A percentile compares a stretch with the other conserved stretches of the same genome.
These are phyloP conservation scores for Tetragonia tetragonoides DNA, from an alignment of 148 eudicot genomes.

Conservation along the genomic window DNA sequence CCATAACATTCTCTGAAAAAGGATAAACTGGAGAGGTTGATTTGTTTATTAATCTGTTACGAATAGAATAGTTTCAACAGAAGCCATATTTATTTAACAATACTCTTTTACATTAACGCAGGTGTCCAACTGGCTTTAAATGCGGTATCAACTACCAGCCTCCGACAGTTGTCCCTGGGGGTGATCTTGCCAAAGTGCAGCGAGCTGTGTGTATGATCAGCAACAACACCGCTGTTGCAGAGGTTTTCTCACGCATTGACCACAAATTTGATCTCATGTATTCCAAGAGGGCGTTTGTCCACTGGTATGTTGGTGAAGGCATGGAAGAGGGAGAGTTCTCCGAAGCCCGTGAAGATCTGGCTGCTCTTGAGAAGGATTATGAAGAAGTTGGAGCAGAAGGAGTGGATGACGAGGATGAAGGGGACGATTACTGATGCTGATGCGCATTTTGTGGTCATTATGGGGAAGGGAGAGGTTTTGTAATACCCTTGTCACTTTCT, in stretches of 20 bases:
- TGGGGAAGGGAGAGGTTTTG: neutral
- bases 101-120: neutral
- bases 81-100: too few relatives aligned
- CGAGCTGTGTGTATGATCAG: constrained; percentile 51
- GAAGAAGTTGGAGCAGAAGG: constrained; percentile 50
- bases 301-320: constrained; percentile 52
- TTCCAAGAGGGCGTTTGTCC: constrained; percentile 46
- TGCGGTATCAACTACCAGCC: constrained; percentile 48
- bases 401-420: constrained; percentile 44
- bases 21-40: neutral
- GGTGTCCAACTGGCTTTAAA: constrained; percentile 51
- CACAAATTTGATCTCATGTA: constrained; percentile 50
- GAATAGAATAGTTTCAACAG: too few relatives aligned
- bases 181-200: constrained; percentile 50
- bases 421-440: constrained; percentile 30
- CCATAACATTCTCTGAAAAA: neutral
- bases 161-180: constrained; percentile 48
- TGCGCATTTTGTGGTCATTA: neutral
- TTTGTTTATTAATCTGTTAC: neutral
- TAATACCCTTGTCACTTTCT: neutral
- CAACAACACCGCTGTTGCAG: constrained; percentile 42
- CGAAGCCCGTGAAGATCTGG: constrained; percentile 48
- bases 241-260: constrained; percentile 44
- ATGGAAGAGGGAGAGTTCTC: constrained; percentile 55
- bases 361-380: constrained; percentile 12